Evolutionary conservation across 768 basidiomycete genomes (phyloP), one percentile per base, ranked within the genome.

Genomic region (Russula emetica): DNA sequence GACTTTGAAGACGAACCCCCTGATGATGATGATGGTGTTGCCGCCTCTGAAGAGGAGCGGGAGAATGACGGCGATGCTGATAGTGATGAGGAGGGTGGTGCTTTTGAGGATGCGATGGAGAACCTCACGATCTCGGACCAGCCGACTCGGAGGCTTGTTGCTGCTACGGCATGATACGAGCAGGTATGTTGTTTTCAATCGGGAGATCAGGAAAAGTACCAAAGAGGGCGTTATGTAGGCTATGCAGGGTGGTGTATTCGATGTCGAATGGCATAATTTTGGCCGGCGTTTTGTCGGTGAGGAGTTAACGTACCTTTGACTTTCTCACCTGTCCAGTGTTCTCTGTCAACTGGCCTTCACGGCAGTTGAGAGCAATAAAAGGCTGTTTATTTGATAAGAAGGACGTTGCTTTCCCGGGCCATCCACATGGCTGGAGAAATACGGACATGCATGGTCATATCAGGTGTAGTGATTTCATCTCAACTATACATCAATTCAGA

Each of bases 1-100:
- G 93, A 94, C 71, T 92, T 83, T 71, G 90, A 93, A 70, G 90
- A 93, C 68, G 86, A 90, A 60, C 78, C 80, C n/a, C 78, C 80
- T 8, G 86, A 85, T 4, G 66, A 67, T 1, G 67, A 67, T 2
- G 67, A 63, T 54, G 20, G 80, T 80, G 5, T 81, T 77, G 11
- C 77, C 61, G 20, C 61, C 58, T 30, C 59, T 63, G 60, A 63
- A 38, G 62, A 49, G 13, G 71, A 64, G 8, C 64, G 62, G 13
- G 69, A 68, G 5, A 64, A 61, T 14, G 71, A 67, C 16, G 63
- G 67, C 9, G 66, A 60, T 1, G 55, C 32, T 6, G 73, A 73
- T 55, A 61, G 58, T 16, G 68, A 59, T n/a, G 70, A 68, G 26
- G 67, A 78, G 24, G 79, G 82, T 26, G 79, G 81, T 47, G 66